Percentiles rank a stretch among this genome's conserved stretches.
Conservation (phyloP, 2,329 filamentous ascomycete species). For the Trichoderma citrinoviride region DNA sequence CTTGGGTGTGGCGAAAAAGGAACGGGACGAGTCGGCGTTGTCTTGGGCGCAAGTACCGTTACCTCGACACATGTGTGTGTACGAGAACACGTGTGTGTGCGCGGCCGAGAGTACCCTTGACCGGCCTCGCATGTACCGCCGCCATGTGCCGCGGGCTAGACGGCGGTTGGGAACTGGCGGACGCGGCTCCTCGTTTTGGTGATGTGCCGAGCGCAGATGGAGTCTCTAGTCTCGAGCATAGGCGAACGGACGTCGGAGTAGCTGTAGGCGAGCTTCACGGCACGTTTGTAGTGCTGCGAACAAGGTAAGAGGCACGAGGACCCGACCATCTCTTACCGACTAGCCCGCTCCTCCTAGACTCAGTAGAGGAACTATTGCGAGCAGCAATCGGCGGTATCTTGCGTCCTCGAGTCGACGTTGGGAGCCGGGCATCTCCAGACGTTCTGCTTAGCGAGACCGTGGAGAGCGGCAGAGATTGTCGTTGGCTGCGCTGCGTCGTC, state of each 20-base stretch:
- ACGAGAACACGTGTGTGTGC: background rate
- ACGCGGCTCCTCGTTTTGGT: conserved; percentile 1
- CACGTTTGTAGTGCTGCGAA: background rate
- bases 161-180: conserved; percentile 12
- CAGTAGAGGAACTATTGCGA: background rate
- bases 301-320: background rate
- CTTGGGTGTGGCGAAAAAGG: conserved; percentile 12
- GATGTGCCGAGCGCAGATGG: too few species aligned
- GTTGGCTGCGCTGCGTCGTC: background rate
- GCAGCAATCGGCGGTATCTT: background rate
- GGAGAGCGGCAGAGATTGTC: background rate
- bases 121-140: background rate
- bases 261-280: background rate
- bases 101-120: background rate
- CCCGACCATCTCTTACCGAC: too few species aligned
- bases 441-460: background rate
- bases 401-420: background rate
- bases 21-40: conserved; percentile 13
- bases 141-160: conserved; percentile 14
- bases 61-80: background rate
- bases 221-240: too few species aligned
- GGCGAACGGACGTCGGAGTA: background rate
- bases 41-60: background rate
- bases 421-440: background rate
- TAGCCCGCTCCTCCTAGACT: too few species aligned